Evolutionary conservation across 768 basidiomycete genomes (phyloP), one percentile per base, ranked within the genome.

Genomic region (Trametes gibbosa): DNA sequence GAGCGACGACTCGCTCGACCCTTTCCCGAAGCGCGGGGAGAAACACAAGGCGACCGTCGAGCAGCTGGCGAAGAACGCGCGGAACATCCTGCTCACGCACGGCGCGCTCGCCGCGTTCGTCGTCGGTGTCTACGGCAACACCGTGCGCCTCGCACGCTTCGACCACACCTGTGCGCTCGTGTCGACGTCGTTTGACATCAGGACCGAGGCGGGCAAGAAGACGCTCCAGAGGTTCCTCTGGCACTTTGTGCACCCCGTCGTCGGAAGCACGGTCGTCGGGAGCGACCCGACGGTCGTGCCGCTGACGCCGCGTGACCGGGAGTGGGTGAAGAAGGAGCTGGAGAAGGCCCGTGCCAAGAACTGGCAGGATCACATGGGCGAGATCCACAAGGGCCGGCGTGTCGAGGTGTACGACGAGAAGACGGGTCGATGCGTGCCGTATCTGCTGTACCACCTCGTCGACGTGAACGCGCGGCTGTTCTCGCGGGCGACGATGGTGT

Each of bases 141-240:
- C 4, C 3, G 46, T 50, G 0, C 64, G 61, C 12, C 34, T 65
- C 16, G 54, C 19, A 12, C 61, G 61, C 41, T 65, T 57, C 43
- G 64, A 65, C 32, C 64, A 58, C 39, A 47, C 64, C 1, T 51
- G 42, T n/a, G 55, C 46, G 3, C 39, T 65, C 27, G 61, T 53
- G 1, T 60, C 58, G 3, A 21, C n/a, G 3, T 21, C 55, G 0
- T 41, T 62, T 37, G 21, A 23, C 43, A 23, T 45, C 21, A 13
- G 14, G 7, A 13, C 12, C 12, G 10, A 12, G 3, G 21, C 12
- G 19, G 10, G 42, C 41, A 42, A 49, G 16, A n/a, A 13, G 2
- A 10, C 53, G 14, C 25, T 63, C 19, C 53, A 39, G 16, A 19
- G 25, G 17, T 63, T 63, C 53, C 40, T 63, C 27, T 63, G 62